Base-by-base conservation (phyloP, 139 green algal genomes). In the Picochlorum sp. region DNA sequence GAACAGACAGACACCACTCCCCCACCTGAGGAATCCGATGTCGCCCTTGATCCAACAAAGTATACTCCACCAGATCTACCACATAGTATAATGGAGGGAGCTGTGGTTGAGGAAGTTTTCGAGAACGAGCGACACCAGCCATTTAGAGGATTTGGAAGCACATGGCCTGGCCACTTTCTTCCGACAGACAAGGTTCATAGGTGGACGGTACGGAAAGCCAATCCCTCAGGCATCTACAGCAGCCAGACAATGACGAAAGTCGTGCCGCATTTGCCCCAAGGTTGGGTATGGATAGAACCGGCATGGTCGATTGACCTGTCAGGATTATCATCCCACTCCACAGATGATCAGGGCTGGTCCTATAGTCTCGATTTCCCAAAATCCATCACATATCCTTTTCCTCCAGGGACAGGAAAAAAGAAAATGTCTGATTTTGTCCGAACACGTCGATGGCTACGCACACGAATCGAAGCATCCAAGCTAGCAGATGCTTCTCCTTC, bases 51-150 rank as follows among this genome's bases (percentile, higher is more conserved):
- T 59, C 51, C 51, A 30, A 23, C 15, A 31, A 7, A 23, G 15
- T 28, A 28, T 52, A 20, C 58, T 28, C 7, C 23, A 6, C 58
- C 20, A 31, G 58, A 57, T 57, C 10, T 45, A 18, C 24, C 44
- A 21, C 45, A 52, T 57, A 15, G 13, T 47, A 45, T 45, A 49
- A n/a, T 55, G 9, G 18, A 14, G 11, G 20, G 28, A 13, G 63
- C 69, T 18, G 64, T 85, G 23, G 68, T 82, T 45, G 83, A 86
- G 67, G 81, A 91, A 76, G 65, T 95, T 9, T 95, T 90, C 80
- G 88, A 95, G 71, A 91, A 95, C 70, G 83, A 95, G 81, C 71
- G 88, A 28, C 77, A 83, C 49, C 84, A 92, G 77, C 86, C 88
- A 3, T 95, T 95, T 76, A 73, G 78, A 7, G 86, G 82, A 18